A percentile compares a stretch with the other conserved stretches of the same genome.
Evolutionary conservation across 345 rosid species (phyloP).

Genomic region (Garcia nutans): DNA sequence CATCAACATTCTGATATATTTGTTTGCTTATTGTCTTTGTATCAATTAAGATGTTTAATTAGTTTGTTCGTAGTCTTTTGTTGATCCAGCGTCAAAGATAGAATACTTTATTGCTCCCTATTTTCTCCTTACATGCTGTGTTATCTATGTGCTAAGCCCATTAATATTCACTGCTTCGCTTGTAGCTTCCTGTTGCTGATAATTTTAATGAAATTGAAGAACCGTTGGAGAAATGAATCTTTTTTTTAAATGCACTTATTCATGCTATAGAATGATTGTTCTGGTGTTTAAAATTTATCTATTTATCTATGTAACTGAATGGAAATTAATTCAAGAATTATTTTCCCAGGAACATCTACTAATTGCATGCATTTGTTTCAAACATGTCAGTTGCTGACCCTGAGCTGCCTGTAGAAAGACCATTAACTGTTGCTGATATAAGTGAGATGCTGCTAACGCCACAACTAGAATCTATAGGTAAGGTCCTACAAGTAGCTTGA

Average conservation of each 20-base stretch:
- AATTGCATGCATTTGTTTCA: slow-evolving; percentile 16
- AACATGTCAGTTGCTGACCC: slow-evolving; percentile 34
- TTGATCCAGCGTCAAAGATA: too few relatives aligned
- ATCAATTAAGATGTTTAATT: background rate
- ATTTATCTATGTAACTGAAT: background rate
- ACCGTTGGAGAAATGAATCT: background rate
- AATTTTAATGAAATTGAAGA: background rate
- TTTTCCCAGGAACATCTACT: background rate
- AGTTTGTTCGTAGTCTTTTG: background rate
- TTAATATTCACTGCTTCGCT: background rate
- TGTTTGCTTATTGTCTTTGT: background rate
- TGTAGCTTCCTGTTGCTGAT: background rate
- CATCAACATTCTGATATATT: background rate
- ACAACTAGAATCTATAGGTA: slow-evolving; percentile 54
- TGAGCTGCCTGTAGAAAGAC: slow-evolving; percentile 35
- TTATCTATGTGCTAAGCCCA: background rate
- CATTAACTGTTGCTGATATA: slow-evolving; percentile 48
- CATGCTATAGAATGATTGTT: background rate
- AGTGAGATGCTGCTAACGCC: slow-evolving; percentile 41
- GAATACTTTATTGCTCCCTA: background rate
- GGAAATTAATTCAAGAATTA: background rate
- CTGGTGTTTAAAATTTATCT: background rate
- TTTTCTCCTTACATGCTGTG: background rate
- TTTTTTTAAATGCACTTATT: background rate
- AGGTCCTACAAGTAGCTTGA: background rate